Evolutionary conservation across 1,284 basidiomycete genomes (phyloP).

Genomic region (Boletus albobrunnescens): DNA sequence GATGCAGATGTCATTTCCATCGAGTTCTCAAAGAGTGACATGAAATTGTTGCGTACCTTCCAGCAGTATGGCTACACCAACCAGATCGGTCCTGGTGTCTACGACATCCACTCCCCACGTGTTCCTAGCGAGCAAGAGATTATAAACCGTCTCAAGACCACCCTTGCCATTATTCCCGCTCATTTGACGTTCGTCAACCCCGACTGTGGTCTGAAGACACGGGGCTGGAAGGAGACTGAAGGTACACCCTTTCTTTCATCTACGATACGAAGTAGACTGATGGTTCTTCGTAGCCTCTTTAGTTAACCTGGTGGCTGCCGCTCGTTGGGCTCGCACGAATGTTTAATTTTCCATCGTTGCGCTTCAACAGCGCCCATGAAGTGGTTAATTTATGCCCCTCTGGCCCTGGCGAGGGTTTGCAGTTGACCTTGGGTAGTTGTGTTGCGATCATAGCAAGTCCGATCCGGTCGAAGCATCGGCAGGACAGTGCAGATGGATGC

Average conservation of each 20-base stretch:
- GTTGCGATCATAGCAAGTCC: conserved; percentile 36
- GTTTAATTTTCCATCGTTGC: conserved; percentile 58
- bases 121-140: conserved; percentile 94
- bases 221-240: conserved; percentile 96
- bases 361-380: conserved; percentile 86
- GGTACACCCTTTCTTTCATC: conserved; percentile 27
- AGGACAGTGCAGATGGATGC: conserved; percentile 15
- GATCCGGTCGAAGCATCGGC: conserved; percentile 19
- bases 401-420: conserved; percentile 11
- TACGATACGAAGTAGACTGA: conserved; percentile 8
- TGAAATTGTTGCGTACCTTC: conserved; percentile 97
- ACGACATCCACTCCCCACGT: conserved; percentile 99
- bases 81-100: conserved; percentile 98
- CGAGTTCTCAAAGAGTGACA: conserved; percentile 96
- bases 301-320: conserved; percentile 84
- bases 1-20: conserved; percentile 99
- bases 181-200: conserved; percentile 92
- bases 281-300: conserved; percentile 52
- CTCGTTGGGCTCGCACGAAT: conserved; percentile 83
- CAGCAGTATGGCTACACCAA: conserved; percentile 95
- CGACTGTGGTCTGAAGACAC: conserved; percentile 88
- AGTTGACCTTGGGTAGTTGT: conserved; percentile 47
- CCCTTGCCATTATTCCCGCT: conserved; percentile 76
- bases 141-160: conserved; percentile 85
- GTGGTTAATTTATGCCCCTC: conserved; percentile 42